Base-by-base conservation (phyloP, 306 rosid genomes). In the Pueraria montana region DNA sequence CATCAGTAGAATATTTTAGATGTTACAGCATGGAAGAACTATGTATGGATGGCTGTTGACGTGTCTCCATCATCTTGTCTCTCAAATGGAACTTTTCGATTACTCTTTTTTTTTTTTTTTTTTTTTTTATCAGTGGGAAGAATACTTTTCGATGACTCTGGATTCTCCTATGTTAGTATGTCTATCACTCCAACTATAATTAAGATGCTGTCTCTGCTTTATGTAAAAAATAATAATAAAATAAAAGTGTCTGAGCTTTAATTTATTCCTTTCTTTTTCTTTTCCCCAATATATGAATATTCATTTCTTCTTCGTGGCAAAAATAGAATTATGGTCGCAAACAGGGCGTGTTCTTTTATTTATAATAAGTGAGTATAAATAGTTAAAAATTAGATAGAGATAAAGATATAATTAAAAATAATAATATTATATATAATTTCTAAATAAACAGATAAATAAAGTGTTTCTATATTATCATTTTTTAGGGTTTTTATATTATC, bases 41-140 rank as follows among this genome's bases (percentile, higher is more conserved):
- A 40, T 76, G 65, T 23, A 69, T 71, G 50, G 21, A 72, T 48
- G 64, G 20, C 56, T 17, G 72, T 55, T 84, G 20, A 84, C 55
- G 38, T 58, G 82, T 76, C 80, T 69, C 53, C 59, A 71, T 81
- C 76, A 79, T 65, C 53, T 70, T 24, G 49, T 77, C 38, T 52
- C 79, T 72, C 50, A 62, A 38, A 32, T 56, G 34, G 50, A 72
- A 63, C 59, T 74, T 84, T 84, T 52, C 49, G 52, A 67, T n/a
- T 8, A 13, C 56, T 70, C 78, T 72, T n/a, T n/a, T n/a, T n/a
- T n/a, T n/a, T n/a, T n/a, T n/a, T n/a, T n/a, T n/a, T n/a, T n/a
- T n/a, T n/a, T n/a, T n/a, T n/a, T n/a, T n/a, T n/a, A n/a, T n/a
- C n/a, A n/a, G n/a, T n/a, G n/a, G n/a, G n/a, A n/a, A n/a, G n/a